Evolutionary conservation across 73 alveolate genomes (phyloP).

Genomic region (Stentor coeruleus): DNA sequence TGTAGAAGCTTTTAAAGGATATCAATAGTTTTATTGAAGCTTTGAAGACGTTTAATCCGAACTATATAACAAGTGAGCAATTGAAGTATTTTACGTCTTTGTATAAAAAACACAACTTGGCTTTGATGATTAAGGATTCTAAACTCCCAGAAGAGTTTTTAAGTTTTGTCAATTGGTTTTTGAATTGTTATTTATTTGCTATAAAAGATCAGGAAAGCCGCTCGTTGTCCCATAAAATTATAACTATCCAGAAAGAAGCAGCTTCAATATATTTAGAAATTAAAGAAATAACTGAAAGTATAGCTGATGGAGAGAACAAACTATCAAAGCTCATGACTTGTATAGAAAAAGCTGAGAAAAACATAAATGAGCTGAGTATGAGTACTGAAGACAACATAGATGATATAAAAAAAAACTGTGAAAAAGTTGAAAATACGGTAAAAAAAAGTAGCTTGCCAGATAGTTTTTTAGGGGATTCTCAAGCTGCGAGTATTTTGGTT

Average conservation of each 20-base stretch:
- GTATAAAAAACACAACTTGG: constrained; percentile 18
- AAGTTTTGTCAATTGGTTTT: neutral
- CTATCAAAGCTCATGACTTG: neutral
- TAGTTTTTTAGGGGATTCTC: neutral
- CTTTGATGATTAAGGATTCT: neutral
- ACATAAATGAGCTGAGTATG: neutral
- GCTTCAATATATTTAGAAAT: constrained; percentile 3
- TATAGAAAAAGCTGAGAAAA: constrained; percentile 13
- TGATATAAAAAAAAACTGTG: neutral
- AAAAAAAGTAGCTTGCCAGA: neutral
- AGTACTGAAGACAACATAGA: neutral
- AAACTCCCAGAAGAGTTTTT: constrained; percentile 5
- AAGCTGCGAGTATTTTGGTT: neutral
- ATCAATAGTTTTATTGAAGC: neutral
- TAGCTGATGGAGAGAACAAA: neutral
- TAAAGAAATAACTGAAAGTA: neutral
- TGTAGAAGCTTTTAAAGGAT: neutral
- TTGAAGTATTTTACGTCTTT: neutral
- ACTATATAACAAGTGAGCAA: neutral
- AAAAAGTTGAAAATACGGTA: neutral
- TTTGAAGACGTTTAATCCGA: neutral
- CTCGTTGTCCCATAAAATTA: neutral
- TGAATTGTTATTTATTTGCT: neutral
- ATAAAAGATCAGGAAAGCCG: constrained; percentile 19
- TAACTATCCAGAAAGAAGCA: neutral